Conservation (phyloP, 2,329 filamentous ascomycete species). For the Colletotrichum tofieldiae region DNA sequence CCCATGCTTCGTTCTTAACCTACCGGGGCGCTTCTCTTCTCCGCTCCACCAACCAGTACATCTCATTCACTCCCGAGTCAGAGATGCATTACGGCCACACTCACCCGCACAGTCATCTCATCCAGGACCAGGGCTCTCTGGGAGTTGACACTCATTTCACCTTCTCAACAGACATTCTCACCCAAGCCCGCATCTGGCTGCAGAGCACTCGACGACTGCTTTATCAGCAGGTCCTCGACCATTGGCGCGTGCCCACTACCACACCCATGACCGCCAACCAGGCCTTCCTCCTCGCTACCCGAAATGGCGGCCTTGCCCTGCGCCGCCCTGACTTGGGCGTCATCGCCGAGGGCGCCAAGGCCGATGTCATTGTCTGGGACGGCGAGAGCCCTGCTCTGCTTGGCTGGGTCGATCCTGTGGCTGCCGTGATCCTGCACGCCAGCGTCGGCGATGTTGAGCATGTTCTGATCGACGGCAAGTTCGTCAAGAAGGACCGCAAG, state of each 20-base stretch:
- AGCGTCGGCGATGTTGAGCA: slow-evolving; percentile 67
- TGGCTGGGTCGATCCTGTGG: slow-evolving; percentile 70
- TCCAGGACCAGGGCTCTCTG: slow-evolving; percentile 67
- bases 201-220: slow-evolving; percentile 60
- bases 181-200: slow-evolving; percentile 69
- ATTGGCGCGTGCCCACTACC: slow-evolving; percentile 60
- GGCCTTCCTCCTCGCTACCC: slow-evolving; percentile 70
- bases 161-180: slow-evolving; percentile 65
- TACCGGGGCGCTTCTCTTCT: slow-evolving; percentile 58
- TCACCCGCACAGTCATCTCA: slow-evolving; percentile 59
- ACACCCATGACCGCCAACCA: slow-evolving; percentile 69
- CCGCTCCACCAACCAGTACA: slow-evolving; percentile 64
- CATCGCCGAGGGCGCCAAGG: slow-evolving; percentile 65
- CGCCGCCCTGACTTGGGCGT: slow-evolving; percentile 66
- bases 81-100: slow-evolving; percentile 73
- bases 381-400: slow-evolving; percentile 64
- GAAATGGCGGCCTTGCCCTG: slow-evolving; percentile 67
- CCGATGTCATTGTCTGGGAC: slow-evolving; percentile 69
- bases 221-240: slow-evolving; percentile 56
- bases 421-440: slow-evolving; percentile 70
- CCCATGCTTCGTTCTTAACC: slow-evolving; percentile 64
- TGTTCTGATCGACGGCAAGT: slow-evolving; percentile 66
- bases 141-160: slow-evolving; percentile 71
- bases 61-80: slow-evolving; percentile 72
- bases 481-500: slow-evolving; percentile 62